A percentile compares a stretch with the other conserved stretches of the same genome.
Conservation (phyloP, 768 basidiomycete genomes). For the Strobilomyces confusus region DNA sequence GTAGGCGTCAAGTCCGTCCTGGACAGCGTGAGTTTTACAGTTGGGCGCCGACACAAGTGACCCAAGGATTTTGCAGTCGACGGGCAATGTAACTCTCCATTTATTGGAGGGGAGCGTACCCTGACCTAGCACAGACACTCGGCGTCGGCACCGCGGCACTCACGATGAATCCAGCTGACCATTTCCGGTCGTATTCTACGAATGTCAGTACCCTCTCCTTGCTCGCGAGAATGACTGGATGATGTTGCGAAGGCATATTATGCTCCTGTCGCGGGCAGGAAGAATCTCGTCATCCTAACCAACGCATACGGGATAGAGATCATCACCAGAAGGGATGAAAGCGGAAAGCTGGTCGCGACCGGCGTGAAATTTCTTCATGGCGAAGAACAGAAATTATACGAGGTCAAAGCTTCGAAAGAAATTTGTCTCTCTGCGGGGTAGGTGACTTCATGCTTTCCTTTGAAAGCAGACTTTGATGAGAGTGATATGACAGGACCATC, state of each 20-base stretch:
- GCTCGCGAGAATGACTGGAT: not conserved
- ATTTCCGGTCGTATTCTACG: slow-evolving; percentile 1
- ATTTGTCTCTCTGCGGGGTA: slow-evolving; percentile 2
- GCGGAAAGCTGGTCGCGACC: not conserved
- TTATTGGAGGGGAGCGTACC: not conserved
- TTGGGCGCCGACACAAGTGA: not conserved
- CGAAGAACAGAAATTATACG: not conserved
- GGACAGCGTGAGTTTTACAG: not conserved
- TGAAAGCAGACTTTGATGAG: not conserved
- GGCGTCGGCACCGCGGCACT: not conserved
- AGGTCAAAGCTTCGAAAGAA: not conserved
- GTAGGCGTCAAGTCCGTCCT: not conserved
- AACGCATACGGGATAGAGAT: slow-evolving; percentile 1
- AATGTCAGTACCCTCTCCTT: not conserved
- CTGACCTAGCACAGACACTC: not conserved
- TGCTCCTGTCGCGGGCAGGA: not conserved
- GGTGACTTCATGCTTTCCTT: not conserved
- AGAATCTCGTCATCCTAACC: not conserved
- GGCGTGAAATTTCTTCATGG: not conserved
- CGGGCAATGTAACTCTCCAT: not conserved
- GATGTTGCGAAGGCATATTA: not conserved
- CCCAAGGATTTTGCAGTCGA: not conserved
- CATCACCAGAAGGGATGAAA: not conserved
- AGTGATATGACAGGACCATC: not conserved
- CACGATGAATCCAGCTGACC: not conserved